A percentile compares a stretch with the other conserved stretches of the same genome.
phyloP scores from a whole-genome alignment of 192 early-diverging fungal species.

The Haplosporangium gracile region DNA sequence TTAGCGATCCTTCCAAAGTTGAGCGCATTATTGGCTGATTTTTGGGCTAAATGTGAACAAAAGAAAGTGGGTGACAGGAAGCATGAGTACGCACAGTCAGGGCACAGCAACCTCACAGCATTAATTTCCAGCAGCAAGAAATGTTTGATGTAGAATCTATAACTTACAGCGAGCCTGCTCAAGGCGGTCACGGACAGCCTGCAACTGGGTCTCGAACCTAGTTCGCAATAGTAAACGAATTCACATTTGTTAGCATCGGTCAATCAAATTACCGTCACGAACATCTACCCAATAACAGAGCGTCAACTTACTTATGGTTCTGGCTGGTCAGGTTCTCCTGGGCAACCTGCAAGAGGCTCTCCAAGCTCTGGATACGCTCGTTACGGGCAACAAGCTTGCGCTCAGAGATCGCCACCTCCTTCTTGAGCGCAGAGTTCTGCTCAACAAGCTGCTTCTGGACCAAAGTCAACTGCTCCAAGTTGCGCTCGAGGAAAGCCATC shows the following conservation, averaged over 20 bases:
- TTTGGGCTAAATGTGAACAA: slow-evolving; percentile 48
- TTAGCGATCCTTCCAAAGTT: slow-evolving; percentile 88
- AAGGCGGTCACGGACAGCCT: slow-evolving; percentile 81
- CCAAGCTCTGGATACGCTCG: slow-evolving; percentile 94
- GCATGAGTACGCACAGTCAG: not conserved
- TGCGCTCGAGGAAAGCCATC: slow-evolving; percentile 98
- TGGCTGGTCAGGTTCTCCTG: slow-evolving; percentile 85
- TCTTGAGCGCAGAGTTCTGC: slow-evolving; percentile 97
- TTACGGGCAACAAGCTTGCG: slow-evolving; percentile 93
- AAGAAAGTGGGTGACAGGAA: not conserved
- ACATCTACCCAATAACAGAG: not conserved
- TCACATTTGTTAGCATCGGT: not conserved
- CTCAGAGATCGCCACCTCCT: slow-evolving; percentile 90
- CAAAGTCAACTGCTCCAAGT: slow-evolving; percentile 94
- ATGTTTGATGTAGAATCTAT: not conserved
- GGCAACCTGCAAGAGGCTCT: slow-evolving; percentile 84
- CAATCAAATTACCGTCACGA: not conserved
- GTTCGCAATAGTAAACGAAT: slow-evolving; percentile 3
- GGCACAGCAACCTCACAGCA: not conserved
- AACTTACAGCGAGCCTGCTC: slow-evolving; percentile 82
- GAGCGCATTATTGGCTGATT: slow-evolving; percentile 53
- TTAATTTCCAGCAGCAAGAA: not conserved
- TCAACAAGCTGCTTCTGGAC: slow-evolving; percentile 98
- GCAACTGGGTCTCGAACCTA: slow-evolving; percentile 87
- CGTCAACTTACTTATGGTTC: slow-evolving; percentile 70